Percentiles rank a stretch among this genome's conserved stretches.
Evolutionary conservation across 208 protist species (phyloP).

Genomic region (Leptomonas seymouri): DNA sequence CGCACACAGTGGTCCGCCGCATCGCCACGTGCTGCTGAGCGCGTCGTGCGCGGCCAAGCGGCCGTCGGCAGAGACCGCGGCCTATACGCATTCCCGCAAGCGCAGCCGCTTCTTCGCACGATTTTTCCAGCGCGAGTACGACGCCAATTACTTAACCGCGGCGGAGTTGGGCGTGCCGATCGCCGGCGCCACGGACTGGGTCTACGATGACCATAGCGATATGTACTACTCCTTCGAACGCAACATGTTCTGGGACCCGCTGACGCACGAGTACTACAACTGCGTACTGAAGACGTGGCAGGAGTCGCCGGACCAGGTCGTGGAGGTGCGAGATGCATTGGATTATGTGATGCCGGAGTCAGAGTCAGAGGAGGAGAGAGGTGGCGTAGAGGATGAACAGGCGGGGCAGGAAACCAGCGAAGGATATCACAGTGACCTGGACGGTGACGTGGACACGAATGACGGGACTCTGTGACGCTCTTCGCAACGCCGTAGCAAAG

Average conservation of each 20-base stretch:
- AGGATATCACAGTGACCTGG: background rate
- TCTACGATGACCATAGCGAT: constrained; percentile 84
- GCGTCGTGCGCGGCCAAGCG: background rate
- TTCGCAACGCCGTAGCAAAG: constrained; percentile 1
- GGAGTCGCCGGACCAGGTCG: constrained; percentile 44
- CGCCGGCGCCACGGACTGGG: constrained; percentile 72
- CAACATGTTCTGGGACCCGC: constrained; percentile 84
- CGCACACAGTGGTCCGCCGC: constrained; percentile 1
- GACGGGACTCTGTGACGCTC: background rate
- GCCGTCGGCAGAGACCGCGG: background rate
- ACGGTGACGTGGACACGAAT: background rate
- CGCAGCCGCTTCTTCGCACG: constrained; percentile 21
- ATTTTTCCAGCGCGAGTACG: constrained; percentile 42
- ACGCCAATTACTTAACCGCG: constrained; percentile 64
- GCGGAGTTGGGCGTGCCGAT: constrained; percentile 73
- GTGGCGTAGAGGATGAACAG: background rate
- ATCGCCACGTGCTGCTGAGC: background rate
- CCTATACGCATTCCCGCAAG: constrained; percentile 12
- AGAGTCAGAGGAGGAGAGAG: background rate
- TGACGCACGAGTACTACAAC: constrained; percentile 76
- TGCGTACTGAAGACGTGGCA: constrained; percentile 69
- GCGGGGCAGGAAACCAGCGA: background rate
- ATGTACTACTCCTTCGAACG: constrained; percentile 80
- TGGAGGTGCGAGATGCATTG: constrained; percentile 41
- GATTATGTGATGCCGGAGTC: constrained; percentile 19